Percentiles rank a stretch among this genome's conserved stretches.
Evolutionary conservation across 2,329 filamentous ascomycete genomes (phyloP).

Genomic region (Fusarium sp.): DNA sequence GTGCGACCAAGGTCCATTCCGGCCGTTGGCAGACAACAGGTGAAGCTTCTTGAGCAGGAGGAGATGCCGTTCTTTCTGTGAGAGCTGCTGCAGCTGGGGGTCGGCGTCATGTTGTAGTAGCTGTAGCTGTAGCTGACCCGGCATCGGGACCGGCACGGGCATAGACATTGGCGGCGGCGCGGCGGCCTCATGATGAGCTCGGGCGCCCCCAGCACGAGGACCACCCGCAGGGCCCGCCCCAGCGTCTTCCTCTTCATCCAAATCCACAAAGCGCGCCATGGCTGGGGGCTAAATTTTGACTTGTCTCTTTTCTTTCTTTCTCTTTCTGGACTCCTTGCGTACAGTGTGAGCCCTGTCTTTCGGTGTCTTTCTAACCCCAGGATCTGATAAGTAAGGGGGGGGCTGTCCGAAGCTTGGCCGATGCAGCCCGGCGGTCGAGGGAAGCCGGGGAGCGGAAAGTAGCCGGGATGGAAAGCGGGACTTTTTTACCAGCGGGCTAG

Average conservation of each 20-base stretch:
- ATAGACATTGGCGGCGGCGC: conserved; percentile 14
- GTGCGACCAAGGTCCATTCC: conserved; percentile 44
- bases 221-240: conserved; percentile 28
- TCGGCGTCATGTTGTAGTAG: conserved; percentile 33
- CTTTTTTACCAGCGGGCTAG: conserved; percentile 25
- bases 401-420: conserved; percentile 32
- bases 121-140: conserved; percentile 24
- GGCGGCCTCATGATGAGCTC: conserved; percentile 37
- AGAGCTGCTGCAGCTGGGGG: conserved; percentile 28
- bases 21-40: conserved; percentile 36
- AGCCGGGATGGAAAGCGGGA: conserved; percentile 26
- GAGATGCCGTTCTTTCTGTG: conserved; percentile 42
- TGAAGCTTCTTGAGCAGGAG: conserved; percentile 42
- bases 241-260: conserved; percentile 41
- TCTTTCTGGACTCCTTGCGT: neutral
- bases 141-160: conserved; percentile 34
- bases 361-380: conserved; percentile 26
- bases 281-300: conserved; percentile 18
- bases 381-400: conserved; percentile 44
- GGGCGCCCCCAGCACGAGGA: conserved; percentile 27
- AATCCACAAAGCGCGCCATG: conserved; percentile 46
- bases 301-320: neutral
- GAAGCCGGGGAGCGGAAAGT: conserved; percentile 29
- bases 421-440: conserved; percentile 38
- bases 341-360: conserved; percentile 26